Evolutionary conservation across 1,284 basidiomycete species (phyloP).

Genomic region (Microbotryomycetes sp.): DNA sequence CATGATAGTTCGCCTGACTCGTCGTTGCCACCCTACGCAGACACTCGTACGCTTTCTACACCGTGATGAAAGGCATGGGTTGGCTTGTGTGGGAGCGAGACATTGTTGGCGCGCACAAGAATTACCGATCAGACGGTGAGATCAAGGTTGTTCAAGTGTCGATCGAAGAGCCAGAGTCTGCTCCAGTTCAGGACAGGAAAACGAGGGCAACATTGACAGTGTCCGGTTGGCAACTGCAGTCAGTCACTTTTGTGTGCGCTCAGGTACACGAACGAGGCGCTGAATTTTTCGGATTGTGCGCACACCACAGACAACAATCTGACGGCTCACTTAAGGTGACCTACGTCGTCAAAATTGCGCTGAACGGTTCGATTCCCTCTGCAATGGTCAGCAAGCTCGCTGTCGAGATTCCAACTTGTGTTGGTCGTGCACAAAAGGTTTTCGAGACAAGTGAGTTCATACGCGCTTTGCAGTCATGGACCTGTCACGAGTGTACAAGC

Average conservation of each 20-base stretch:
- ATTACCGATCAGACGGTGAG: constrained; percentile 14
- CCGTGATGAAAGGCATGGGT: constrained; percentile 18
- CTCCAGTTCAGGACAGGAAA: constrained; percentile 22
- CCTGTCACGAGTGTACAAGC: too few species aligned
- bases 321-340: constrained; percentile 14
- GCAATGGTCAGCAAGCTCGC: constrained; percentile 14
- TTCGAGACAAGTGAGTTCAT: constrained; percentile 9
- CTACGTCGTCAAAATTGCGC: constrained; percentile 20
- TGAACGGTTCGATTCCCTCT: constrained; percentile 13
- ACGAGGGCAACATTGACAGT: constrained; percentile 24
- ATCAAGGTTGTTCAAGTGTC: constrained; percentile 20
- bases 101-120: constrained; percentile 25
- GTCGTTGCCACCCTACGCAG: background rate
- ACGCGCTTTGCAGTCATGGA: too few species aligned
- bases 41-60: constrained; percentile 18
- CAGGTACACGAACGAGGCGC: background rate
- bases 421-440: constrained; percentile 13
- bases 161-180: constrained; percentile 11
- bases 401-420: constrained; percentile 16
- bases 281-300: background rate
- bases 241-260: background rate
- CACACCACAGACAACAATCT: constrained; percentile 6
- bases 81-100: constrained; percentile 27
- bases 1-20: background rate
- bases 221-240: constrained; percentile 24